A percentile compares a stretch with the other conserved stretches of the same genome.
These are phyloP conservation scores for Fraxinus quadrangulata DNA, from an alignment of 257 asterid species.

Conservation along the genomic window DNA sequence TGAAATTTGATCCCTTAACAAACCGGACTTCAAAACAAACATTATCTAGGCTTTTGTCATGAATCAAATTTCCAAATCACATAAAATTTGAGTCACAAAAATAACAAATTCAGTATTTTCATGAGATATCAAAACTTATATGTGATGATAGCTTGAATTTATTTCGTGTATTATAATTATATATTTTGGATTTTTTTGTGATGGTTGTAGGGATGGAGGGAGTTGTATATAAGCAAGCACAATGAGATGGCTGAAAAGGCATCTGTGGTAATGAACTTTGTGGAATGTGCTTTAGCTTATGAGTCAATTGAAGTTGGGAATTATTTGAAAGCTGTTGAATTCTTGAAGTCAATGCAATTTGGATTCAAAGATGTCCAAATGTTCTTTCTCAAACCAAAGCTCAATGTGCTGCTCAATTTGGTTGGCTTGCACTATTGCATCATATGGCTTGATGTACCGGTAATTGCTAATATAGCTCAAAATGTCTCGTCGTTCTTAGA, in stretches of 20 bases:
- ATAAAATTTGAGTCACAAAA: no score
- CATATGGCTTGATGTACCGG: constrained; percentile 57
- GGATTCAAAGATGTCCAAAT: constrained; percentile 70
- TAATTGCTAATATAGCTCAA: constrained; percentile 30
- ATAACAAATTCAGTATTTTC: no score
- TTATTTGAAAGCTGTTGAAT: constrained; percentile 61
- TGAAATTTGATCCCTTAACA: no score
- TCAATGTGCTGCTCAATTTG: constrained; percentile 70
- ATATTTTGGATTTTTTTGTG: background rate
- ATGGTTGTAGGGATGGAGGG: constrained; percentile 66
- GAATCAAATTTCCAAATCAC: no score
- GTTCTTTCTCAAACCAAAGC: constrained; percentile 63
- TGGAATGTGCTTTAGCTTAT: constrained; percentile 53
- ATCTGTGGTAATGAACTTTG: constrained; percentile 34
- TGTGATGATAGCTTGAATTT: background rate
- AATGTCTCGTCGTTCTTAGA: background rate
- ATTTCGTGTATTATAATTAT: constrained; percentile 7
- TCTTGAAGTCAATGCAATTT: constrained; percentile 49
- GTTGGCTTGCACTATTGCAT: constrained; percentile 84
- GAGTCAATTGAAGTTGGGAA: constrained; percentile 79
- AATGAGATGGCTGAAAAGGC: constrained; percentile 63
- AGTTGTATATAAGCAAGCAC: constrained; percentile 60
- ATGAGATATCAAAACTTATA: background rate
- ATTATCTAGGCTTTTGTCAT: no score
- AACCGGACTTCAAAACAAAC: no score